Percentiles rank a stretch among this genome's conserved stretches.
phyloP scores from a whole-genome alignment of 176 grass and related monocot species.

The Puccinellia tenuiflora region DNA sequence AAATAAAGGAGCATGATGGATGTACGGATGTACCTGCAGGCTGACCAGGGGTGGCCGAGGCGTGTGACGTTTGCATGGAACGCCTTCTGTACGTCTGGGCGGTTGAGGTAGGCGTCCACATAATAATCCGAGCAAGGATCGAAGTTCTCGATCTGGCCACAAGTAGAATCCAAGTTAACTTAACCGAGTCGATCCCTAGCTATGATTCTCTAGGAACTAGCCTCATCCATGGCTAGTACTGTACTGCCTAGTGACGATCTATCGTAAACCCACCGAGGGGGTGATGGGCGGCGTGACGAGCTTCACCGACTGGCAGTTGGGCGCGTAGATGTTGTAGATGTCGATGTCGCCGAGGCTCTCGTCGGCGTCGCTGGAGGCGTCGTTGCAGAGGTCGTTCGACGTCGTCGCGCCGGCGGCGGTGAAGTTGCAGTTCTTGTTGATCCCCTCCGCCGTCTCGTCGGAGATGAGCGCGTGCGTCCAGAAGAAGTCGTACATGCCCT shows the following conservation, averaged over 20 bases:
- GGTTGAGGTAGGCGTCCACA: slow-evolving; percentile 76
- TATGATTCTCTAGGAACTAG: background rate
- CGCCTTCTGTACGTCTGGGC: slow-evolving; percentile 60
- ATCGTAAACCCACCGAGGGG: slow-evolving; percentile 38
- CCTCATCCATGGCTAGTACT: background rate
- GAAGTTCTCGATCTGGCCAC: slow-evolving; percentile 56
- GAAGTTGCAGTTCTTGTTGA: slow-evolving; percentile 72
- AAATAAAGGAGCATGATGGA: too few relatives aligned
- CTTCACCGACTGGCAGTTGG: slow-evolving; percentile 34
- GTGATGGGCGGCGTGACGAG: slow-evolving; percentile 40
- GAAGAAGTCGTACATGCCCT: slow-evolving; percentile 73
- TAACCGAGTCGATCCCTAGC: too few relatives aligned
- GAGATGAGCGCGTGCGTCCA: slow-evolving; percentile 95
- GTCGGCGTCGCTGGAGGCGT: background rate
- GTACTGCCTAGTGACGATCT: background rate
- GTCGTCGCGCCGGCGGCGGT: background rate
- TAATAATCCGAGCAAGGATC: slow-evolving; percentile 79
- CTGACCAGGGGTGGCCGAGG: slow-evolving; percentile 58
- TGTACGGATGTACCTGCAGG: slow-evolving; percentile 72
- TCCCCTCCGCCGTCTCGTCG: slow-evolving; percentile 40
- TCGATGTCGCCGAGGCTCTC: slow-evolving; percentile 27
- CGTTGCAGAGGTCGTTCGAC: slow-evolving; percentile 2
- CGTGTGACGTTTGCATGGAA: slow-evolving; percentile 81
- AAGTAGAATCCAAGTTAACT: slow-evolving; percentile 2
- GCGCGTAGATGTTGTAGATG: slow-evolving; percentile 96